These are phyloP conservation scores for Daldinia vernicosa DNA, from an alignment of 495 filamentous ascomycete species.

Conservation along the genomic window DNA sequence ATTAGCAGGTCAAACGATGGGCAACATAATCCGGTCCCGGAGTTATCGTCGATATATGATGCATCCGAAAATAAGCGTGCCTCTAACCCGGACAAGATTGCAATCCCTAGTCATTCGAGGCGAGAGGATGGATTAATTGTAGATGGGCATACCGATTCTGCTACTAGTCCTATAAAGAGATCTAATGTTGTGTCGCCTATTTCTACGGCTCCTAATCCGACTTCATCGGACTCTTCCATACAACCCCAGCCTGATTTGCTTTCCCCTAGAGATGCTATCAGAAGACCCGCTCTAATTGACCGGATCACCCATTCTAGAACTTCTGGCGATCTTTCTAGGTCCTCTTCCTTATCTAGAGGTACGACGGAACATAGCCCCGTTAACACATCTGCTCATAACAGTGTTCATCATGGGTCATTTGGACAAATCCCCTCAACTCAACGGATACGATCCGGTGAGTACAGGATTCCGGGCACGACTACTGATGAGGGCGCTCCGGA, in stretches of 20 bases:
- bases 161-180: conserved; percentile 53
- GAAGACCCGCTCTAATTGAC: conserved; percentile 58
- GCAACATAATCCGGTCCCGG: conserved; percentile 32
- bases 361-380: conserved; percentile 61
- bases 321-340: conserved; percentile 63
- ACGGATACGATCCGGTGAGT: conserved; percentile 53
- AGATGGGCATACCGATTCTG: conserved; percentile 53
- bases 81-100: conserved; percentile 49
- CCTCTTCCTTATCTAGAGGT: conserved; percentile 69
- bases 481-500: conserved; percentile 65
- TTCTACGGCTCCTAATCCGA: conserved; percentile 21
- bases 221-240: conserved; percentile 40
- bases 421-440: conserved; percentile 54
- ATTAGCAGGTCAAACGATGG: conserved; percentile 50
- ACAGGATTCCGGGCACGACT: conserved; percentile 63
- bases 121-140: conserved; percentile 54
- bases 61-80: conserved; percentile 43
- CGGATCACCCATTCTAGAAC: conserved; percentile 56
- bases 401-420: conserved; percentile 61
- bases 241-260: conserved; percentile 36
- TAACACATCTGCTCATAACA: conserved; percentile 64
- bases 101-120: conserved; percentile 44
- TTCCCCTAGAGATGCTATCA: conserved; percentile 40
- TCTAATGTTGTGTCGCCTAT: conserved; percentile 44
- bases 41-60: conserved; percentile 52